Evolutionary conservation across 371 early-diverging fungal genomes (phyloP), one percentile per base, ranked within the genome.

Genomic region (Conidiobolus coronatus): DNA sequence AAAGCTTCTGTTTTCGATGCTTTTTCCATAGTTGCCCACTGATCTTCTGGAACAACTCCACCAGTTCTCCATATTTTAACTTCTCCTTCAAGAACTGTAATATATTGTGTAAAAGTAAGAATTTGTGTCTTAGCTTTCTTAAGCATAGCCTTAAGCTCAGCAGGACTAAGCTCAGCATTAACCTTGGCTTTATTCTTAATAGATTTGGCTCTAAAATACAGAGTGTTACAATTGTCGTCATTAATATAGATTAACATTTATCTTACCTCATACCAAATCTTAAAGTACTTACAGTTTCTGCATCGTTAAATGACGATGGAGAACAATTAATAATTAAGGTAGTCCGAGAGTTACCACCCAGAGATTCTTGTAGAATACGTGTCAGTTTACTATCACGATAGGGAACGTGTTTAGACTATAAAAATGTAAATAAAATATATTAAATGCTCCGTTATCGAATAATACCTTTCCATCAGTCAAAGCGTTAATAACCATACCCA

Each of bases 311-410:
- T 4, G 88, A 85, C 0, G 84, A 83, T 7, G 95, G 97, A 14
- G 91, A 93, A 58, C 88, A 85, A 62, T 90, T 96, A 68, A 92
- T 93, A 56, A 98, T 89, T 15, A 96, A 62, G 2, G 93, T 95
- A 14, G 94, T 94, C 34, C 91, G 76, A 34, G 92, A 90, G 65
- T 91, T 88, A 59, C 97, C 97, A 61, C 97, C 97, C 29, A 99
- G 68, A 0, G 95, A 90, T 64, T 97, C 97, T 77, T 96, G 94
- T 46, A 99, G 64, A 50, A 97, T 89, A 64, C 97, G 77, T 6
- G 99, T 99, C 46, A 99, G 68, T 64, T 97, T 97, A 40, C 86
- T 86, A 68, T 99, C 97, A 60, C 98, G 80, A 68, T 96, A 99
- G 21, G 98, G 97, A 56, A 99, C 73, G 60, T 96, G 96, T 29